These are phyloP conservation scores for Symbiodinium pilosum DNA, from an alignment of 73 alveolate species.

Conservation along the genomic window DNA sequence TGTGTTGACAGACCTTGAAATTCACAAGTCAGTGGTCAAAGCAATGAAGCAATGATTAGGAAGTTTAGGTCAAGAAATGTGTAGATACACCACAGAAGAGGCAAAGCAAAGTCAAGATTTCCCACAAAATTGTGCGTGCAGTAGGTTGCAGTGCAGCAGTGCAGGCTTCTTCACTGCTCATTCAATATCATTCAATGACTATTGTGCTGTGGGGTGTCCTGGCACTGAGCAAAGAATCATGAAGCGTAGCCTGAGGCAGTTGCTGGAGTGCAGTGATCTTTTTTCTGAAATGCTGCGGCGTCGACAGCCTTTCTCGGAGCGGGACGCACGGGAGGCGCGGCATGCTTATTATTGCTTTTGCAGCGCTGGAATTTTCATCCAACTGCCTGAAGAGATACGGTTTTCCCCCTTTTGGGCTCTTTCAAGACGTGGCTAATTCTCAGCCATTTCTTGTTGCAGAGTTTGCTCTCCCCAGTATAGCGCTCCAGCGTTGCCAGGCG, in stretches of 20 bases:
- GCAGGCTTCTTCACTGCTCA: not conserved
- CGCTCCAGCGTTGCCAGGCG: slow-evolving; percentile 12
- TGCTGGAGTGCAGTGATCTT: slow-evolving; percentile 75
- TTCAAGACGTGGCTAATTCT: too few species aligned
- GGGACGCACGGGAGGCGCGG: slow-evolving; percentile 69
- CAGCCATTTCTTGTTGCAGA: not conserved
- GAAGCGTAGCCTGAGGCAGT: slow-evolving; percentile 82
- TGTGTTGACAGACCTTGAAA: too few species aligned
- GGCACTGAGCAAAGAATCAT: too few species aligned
- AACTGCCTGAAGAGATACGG: too few species aligned
- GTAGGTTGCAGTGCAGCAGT: not conserved
- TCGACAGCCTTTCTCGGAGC: slow-evolving; percentile 65
- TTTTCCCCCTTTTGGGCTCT: not conserved
- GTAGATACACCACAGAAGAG: too few species aligned
- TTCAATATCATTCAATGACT: too few species aligned
- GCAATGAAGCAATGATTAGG: too few species aligned
- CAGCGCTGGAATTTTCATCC: not conserved
- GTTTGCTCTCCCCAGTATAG: not conserved
- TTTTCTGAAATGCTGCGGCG: slow-evolving; percentile 89
- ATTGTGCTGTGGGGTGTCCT: too few species aligned
- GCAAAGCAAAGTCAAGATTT: too few species aligned
- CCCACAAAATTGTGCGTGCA: not conserved
- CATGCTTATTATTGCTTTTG: not conserved
- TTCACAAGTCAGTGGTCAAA: too few species aligned
- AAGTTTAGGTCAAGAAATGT: too few species aligned